Percentiles rank a stretch among this genome's conserved stretches.
These are phyloP conservation scores for Wickerhamomyces canadensis DNA, from an alignment of 805 yeast genomes.

Conservation along the genomic window DNA sequence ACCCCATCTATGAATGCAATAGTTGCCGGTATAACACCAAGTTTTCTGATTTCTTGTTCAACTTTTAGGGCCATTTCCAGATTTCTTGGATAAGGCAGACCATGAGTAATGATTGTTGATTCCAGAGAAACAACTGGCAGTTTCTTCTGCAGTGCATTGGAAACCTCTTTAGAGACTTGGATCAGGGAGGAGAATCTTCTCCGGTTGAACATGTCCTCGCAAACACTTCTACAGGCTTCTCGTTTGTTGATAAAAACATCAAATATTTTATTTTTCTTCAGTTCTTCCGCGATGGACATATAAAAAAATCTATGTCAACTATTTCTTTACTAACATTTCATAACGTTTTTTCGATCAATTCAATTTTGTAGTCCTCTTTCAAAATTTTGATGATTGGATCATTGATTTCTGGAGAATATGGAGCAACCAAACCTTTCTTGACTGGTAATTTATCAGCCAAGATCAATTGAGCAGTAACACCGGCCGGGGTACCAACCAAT, in stretches of 20 bases:
- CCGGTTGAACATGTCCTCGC: too few relatives aligned
- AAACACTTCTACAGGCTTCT: too few relatives aligned
- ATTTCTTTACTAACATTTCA: conserved; percentile 2
- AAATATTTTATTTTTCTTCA: neutral
- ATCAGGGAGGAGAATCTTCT: conserved; percentile 13
- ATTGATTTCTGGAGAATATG: conserved; percentile 85
- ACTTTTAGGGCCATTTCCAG: conserved; percentile 66
- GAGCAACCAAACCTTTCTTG: conserved; percentile 85
- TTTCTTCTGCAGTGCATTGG: conserved; percentile 50
- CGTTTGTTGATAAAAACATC: too few relatives aligned
- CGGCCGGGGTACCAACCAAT: conserved; percentile 97
- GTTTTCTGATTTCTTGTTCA: conserved; percentile 50
- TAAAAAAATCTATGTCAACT: neutral
- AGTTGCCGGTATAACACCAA: conserved; percentile 81
- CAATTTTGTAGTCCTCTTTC: conserved; percentile 86
- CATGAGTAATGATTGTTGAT: conserved; percentile 86
- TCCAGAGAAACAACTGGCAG: conserved; percentile 79
- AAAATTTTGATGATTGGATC: conserved; percentile 87
- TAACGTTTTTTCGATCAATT: conserved; percentile 77
- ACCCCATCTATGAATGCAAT: conserved; percentile 70
- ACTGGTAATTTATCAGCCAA: conserved; percentile 67
- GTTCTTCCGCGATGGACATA: neutral
- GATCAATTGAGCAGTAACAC: conserved; percentile 86
- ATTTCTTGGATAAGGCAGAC: conserved; percentile 78
- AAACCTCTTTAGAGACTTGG: conserved; percentile 41